These are phyloP conservation scores for Coelastrella sp. DNA, from an alignment of 139 green algal species.

Conservation along the genomic window DNA sequence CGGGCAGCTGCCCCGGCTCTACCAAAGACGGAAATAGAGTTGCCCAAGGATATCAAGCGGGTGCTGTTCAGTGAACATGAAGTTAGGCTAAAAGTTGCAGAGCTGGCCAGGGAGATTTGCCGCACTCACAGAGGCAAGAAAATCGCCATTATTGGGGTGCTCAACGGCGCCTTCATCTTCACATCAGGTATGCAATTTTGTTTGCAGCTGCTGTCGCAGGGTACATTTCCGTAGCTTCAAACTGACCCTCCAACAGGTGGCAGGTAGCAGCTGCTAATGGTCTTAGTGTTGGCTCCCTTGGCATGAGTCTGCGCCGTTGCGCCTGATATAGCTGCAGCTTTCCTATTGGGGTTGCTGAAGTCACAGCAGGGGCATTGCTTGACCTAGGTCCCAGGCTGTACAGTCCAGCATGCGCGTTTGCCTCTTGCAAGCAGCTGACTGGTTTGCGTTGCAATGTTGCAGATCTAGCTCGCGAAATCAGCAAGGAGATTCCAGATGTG, in stretches of 20 bases:
- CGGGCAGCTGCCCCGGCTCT: not conserved
- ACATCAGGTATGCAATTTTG: constrained; percentile 46
- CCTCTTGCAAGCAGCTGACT: too few relatives aligned
- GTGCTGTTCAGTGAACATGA: constrained; percentile 58
- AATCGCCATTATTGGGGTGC: constrained; percentile 60
- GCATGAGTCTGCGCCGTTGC: too few relatives aligned
- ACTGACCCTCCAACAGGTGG: too few relatives aligned
- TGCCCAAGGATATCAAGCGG: constrained; percentile 45
- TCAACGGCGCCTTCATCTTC: constrained; percentile 77
- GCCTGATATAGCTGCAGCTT: too few relatives aligned
- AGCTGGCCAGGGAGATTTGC: constrained; percentile 59
- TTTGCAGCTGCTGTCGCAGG: not conserved
- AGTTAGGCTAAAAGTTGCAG: constrained; percentile 47
- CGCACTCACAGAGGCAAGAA: constrained; percentile 59
- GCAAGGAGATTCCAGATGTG: constrained; percentile 59
- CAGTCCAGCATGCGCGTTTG: too few relatives aligned
- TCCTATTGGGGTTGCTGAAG: too few relatives aligned
- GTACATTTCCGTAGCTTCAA: not conserved
- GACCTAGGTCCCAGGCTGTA: too few relatives aligned
- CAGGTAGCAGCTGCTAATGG: too few relatives aligned
- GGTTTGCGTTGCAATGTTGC: not conserved
- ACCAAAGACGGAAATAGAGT: not conserved
- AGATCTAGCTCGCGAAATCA: constrained; percentile 69
- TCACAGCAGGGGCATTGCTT: too few relatives aligned
- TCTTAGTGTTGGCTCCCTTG: too few relatives aligned